Base-by-base conservation (phyloP, 306 rosid genomes). In the Oxytropis ochrocephala region DNA sequence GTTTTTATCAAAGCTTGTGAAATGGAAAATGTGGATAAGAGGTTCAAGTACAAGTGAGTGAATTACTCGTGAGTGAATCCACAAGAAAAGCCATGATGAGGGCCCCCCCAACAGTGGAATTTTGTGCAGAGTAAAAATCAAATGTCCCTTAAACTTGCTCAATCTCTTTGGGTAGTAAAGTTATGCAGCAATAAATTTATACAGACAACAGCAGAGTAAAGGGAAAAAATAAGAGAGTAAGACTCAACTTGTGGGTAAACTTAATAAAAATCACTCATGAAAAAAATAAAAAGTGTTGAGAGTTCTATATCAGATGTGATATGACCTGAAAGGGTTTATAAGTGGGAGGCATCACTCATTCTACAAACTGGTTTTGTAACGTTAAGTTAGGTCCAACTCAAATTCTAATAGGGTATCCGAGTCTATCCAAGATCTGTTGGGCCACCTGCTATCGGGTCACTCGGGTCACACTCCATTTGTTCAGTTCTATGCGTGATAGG, bases 31-130 rank as follows among this genome's bases (percentile, higher is more conserved):
- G 56, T 14, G 64, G 67, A 41, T 70, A 48, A 60, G 19, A 63
- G 24, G 47, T 8, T 35, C 42, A 69, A 14, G 81, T 44, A 27
- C 61, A 6, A 53, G 47, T 41, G 39, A 52, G 67, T 39, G 71
- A 64, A 54, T 21, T 48, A 46, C 77, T 66, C 85, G 85, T 81
- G 82, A 81, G 54, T 67, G 64, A 61, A 17, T 46, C 49, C 61
- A 58, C 30, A 33, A 42, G 24, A 62, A 74, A 75, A 52, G 56
- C 53, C 52, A 18, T 74, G 61, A 80, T 1, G 11, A 56, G 60
- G 72, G 84, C 11, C 66, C 78, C 72, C 44, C 47, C 49, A 21
- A 9, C 17, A 52, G 35, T 75, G 46, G 72, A 8, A 4, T 36
- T 62, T 70, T 79, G 63, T 68, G 29, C 29, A 53, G 61, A 27